Percentiles rank a stretch among this genome's conserved stretches.
Conservation (phyloP, 495 filamentous ascomycete genomes). For the Collariella sp. region DNA sequence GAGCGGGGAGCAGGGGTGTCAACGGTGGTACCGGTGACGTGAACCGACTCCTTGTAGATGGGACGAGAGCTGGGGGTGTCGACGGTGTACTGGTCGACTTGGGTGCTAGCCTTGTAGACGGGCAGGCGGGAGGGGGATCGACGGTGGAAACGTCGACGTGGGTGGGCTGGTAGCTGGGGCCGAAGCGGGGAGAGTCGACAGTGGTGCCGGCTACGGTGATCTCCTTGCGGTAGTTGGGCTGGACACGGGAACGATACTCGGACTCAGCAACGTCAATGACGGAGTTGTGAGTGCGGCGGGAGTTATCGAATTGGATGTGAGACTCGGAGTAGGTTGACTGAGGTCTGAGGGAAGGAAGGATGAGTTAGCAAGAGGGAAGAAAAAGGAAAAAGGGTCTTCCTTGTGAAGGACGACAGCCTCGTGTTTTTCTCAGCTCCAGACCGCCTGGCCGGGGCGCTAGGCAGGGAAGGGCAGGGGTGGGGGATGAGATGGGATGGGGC, state of each 20-base stretch:
- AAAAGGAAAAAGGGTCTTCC: background rate
- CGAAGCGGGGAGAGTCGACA: conserved; percentile 35
- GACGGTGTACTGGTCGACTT: conserved; percentile 44
- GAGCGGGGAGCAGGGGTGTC: conserved; percentile 30
- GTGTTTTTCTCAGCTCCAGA: conserved; percentile 1
- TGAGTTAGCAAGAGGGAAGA: conserved; percentile 9
- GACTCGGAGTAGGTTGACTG: conserved; percentile 52
- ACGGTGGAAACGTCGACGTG: conserved; percentile 34
- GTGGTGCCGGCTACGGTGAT: conserved; percentile 41
- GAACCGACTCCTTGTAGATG: conserved; percentile 27
- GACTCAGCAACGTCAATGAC: conserved; percentile 75
- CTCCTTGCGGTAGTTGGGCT: conserved; percentile 59
- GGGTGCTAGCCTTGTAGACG: conserved; percentile 25
- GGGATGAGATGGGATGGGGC: no score
- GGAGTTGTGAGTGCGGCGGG: conserved; percentile 43
- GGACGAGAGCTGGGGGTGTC: conserved; percentile 30
- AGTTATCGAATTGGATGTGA: conserved; percentile 51
- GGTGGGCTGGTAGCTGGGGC: conserved; percentile 4
- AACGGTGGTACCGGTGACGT: conserved; percentile 41
- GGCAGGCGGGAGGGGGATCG: conserved; percentile 31
- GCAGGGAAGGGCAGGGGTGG: conserved; percentile 1
- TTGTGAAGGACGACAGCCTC: background rate
- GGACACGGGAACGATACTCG: conserved; percentile 72
- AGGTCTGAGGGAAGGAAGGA: conserved; percentile 34
- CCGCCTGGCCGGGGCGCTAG: conserved; percentile 7